These are phyloP conservation scores for Trichophyton rubrum DNA, from an alignment of 2,329 filamentous ascomycete species.

Conservation along the genomic window DNA sequence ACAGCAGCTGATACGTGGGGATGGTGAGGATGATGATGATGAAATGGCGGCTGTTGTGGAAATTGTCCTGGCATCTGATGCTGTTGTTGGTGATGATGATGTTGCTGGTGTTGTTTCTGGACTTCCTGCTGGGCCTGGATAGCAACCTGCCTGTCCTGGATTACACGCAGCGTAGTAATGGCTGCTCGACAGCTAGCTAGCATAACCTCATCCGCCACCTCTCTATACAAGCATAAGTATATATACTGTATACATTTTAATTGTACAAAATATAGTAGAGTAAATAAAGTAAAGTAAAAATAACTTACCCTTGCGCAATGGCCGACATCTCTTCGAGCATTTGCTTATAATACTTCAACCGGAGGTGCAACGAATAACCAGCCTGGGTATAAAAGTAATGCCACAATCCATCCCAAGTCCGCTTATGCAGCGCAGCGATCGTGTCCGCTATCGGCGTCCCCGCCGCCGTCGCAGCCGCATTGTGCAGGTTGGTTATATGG, in stretches of 20 bases:
- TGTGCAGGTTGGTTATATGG: slow-evolving; percentile 9
- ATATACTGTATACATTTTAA: neutral
- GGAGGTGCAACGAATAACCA: slow-evolving; percentile 34
- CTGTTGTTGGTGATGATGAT: slow-evolving; percentile 4
- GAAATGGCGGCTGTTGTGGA: neutral
- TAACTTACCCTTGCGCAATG: slow-evolving; percentile 36
- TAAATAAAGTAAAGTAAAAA: neutral
- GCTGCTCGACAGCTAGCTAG: slow-evolving; percentile 15
- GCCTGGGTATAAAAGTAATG: slow-evolving; percentile 36
- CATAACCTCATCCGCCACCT: slow-evolving; percentile 11
- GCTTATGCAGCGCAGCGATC: slow-evolving; percentile 30
- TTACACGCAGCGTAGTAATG: slow-evolving; percentile 6
- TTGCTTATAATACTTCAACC: slow-evolving; percentile 39
- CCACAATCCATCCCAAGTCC: slow-evolving; percentile 41
- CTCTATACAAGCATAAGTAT: slow-evolving; percentile 4
- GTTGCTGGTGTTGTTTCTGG: slow-evolving; percentile 2
- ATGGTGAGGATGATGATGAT: neutral
- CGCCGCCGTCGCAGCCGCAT: neutral
- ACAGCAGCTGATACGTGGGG: too few species aligned
- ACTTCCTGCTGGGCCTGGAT: neutral
- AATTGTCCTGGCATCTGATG: slow-evolving; percentile 2
- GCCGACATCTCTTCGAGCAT: slow-evolving; percentile 37
- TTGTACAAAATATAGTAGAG: too few species aligned
- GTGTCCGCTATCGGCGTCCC: neutral
- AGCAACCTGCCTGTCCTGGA: slow-evolving; percentile 7